Evolutionary conservation across 306 rosid genomes (phyloP).

Genomic region (Quercus robur): DNA sequence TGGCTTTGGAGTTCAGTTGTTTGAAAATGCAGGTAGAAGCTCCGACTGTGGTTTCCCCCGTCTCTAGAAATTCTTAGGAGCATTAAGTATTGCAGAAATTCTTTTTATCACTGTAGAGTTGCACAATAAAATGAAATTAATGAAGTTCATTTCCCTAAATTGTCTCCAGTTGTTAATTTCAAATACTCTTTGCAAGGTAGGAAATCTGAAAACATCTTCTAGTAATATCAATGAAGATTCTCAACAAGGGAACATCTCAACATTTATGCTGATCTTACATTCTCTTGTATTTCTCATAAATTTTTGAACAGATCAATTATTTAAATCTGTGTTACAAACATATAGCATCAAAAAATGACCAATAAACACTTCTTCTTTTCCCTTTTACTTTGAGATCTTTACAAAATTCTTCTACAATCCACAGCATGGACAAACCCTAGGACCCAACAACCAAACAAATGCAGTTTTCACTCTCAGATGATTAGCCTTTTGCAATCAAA

Average conservation of each 20-base stretch:
- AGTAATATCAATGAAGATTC: background rate
- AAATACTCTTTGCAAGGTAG: background rate
- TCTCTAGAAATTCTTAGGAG: conserved; percentile 26
- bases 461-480: conserved; percentile 25
- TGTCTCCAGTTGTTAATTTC: background rate
- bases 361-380: conserved; percentile 3
- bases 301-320: background rate
- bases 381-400: conserved; percentile 25
- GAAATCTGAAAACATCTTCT: background rate
- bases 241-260: background rate
- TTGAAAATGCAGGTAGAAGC: conserved; percentile 92
- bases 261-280: background rate
- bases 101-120: background rate
- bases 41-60: conserved; percentile 48
- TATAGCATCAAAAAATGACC: background rate
- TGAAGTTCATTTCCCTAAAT: background rate
- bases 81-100: background rate
- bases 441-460: conserved; percentile 29
- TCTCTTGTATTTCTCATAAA: background rate
- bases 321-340: background rate
- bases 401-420: conserved; percentile 34
- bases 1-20: conserved; percentile 73
- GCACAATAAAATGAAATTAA: background rate
- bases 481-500: conserved; percentile 20
- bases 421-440: conserved; percentile 21